A percentile compares a stretch with the other conserved stretches of the same genome.
phyloP scores from a whole-genome alignment of 805 yeast genomes.

The Wickerhamiella occidentalis region DNA sequence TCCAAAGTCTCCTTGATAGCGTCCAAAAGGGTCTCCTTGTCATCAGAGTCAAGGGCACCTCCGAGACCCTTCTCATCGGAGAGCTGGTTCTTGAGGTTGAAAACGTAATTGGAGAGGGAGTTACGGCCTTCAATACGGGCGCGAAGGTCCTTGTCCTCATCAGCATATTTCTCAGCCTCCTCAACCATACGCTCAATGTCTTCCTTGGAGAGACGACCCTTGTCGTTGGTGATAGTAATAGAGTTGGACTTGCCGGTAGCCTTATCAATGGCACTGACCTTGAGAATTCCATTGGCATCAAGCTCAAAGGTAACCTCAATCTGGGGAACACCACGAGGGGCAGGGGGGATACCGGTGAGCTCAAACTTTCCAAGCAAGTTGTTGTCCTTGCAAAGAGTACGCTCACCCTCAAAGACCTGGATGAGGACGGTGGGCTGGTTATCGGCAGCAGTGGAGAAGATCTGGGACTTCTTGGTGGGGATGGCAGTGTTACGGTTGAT shows the following conservation, averaged over 20 bases:
- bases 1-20: constrained; percentile 78
- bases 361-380: constrained; percentile 80
- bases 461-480: constrained; percentile 91
- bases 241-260: constrained; percentile 89
- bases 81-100: constrained; percentile 63
- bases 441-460: constrained; percentile 90
- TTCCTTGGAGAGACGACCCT: constrained; percentile 86
- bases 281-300: constrained; percentile 79
- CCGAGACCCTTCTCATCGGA: constrained; percentile 44
- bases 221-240: constrained; percentile 84
- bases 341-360: constrained; percentile 76
- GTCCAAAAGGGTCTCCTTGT: constrained; percentile 76
- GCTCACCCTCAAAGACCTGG: constrained; percentile 93
- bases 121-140: constrained; percentile 82
- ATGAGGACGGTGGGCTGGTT: constrained; percentile 92
- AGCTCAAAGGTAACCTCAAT: constrained; percentile 80
- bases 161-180: constrained; percentile 91
- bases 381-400: constrained; percentile 89
- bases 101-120: constrained; percentile 78
- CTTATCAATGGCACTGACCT: constrained; percentile 79
- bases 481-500: constrained; percentile 91
- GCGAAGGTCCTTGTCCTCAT: constrained; percentile 75
- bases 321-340: constrained; percentile 88
- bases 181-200: constrained; percentile 96
- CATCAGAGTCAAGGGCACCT: constrained; percentile 74